phyloP scores from a whole-genome alignment of 2,329 filamentous ascomycete species.

The Colletotrichum sp. region DNA sequence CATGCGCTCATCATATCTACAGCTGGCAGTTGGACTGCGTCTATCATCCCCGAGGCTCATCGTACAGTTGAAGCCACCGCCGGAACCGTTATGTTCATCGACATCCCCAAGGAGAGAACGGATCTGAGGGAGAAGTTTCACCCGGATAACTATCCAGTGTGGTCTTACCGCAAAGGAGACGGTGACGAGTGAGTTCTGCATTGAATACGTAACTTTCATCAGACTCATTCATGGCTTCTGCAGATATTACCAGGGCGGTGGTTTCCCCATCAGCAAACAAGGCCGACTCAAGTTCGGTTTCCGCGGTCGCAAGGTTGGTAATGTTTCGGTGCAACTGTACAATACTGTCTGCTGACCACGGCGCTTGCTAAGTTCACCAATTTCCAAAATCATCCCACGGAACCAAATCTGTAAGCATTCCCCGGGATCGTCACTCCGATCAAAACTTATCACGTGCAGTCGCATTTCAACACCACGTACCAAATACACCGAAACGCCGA shows the following conservation, averaged over 20 bases:
- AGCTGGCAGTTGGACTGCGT: slow-evolving; percentile 31
- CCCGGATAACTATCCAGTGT: slow-evolving; percentile 38
- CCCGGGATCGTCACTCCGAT: not conserved
- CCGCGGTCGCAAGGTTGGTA: slow-evolving; percentile 17
- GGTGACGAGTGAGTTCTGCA: not conserved
- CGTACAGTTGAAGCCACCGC: slow-evolving; percentile 39
- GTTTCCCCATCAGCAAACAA: slow-evolving; percentile 27
- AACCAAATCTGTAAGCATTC: not conserved
- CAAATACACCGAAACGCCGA: slow-evolving; percentile 25
- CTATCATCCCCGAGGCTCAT: slow-evolving; percentile 30
- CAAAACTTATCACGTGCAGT: not conserved
- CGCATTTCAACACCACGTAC: slow-evolving; percentile 25
- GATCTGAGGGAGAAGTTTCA: slow-evolving; percentile 37
- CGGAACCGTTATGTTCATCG: slow-evolving; percentile 38
- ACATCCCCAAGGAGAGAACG: slow-evolving; percentile 31
- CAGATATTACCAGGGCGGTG: slow-evolving; percentile 24
- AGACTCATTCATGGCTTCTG: not conserved
- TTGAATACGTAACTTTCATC: not conserved
- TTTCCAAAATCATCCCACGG: not conserved
- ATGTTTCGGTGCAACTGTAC: not conserved
- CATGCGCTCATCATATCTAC: not conserved
- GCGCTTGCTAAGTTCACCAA: not conserved
- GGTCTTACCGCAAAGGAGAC: slow-evolving; percentile 26
- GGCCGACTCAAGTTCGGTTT: slow-evolving; percentile 30
- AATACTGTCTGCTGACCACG: not conserved